Percentiles rank a stretch among this genome's conserved stretches.
Evolutionary conservation across 2,329 filamentous ascomycete species (phyloP).

Genomic region (Blastomyces silverae): DNA sequence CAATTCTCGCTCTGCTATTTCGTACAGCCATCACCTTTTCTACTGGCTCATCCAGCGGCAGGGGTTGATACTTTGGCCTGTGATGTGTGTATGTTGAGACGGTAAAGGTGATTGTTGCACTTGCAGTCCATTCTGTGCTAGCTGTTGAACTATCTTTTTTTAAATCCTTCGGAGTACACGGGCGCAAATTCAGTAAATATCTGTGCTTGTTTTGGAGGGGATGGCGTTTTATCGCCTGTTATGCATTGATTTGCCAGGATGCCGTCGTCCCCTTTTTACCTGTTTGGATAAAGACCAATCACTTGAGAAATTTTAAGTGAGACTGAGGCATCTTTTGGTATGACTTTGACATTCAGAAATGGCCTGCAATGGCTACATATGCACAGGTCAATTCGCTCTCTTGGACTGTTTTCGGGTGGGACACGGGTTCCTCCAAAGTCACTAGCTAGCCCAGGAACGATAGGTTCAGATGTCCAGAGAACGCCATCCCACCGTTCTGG

Average conservation of each 20-base stretch:
- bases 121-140: background rate
- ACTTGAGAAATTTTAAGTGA: background rate
- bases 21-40: background rate
- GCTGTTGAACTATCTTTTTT: background rate
- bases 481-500: background rate
- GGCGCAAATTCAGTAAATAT: too few species aligned
- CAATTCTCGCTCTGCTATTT: background rate
- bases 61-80: background rate
- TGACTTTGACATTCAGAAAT: slow-evolving; percentile 6
- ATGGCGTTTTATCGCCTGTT: background rate
- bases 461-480: background rate
- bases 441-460: background rate
- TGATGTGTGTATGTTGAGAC: slow-evolving; percentile 13
- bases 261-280: background rate
- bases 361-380: background rate
- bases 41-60: background rate
- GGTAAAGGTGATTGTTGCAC: slow-evolving; percentile 1
- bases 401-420: background rate
- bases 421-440: background rate
- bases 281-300: background rate
- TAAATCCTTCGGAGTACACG: background rate
- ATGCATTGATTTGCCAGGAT: background rate
- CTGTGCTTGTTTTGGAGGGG: background rate
- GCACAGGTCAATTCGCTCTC: background rate
- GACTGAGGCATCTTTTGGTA: background rate